Percentiles rank a stretch among this genome's conserved stretches.
Evolutionary conservation across 345 rosid genomes (phyloP).

Genomic region (Pugionium cornutum): DNA sequence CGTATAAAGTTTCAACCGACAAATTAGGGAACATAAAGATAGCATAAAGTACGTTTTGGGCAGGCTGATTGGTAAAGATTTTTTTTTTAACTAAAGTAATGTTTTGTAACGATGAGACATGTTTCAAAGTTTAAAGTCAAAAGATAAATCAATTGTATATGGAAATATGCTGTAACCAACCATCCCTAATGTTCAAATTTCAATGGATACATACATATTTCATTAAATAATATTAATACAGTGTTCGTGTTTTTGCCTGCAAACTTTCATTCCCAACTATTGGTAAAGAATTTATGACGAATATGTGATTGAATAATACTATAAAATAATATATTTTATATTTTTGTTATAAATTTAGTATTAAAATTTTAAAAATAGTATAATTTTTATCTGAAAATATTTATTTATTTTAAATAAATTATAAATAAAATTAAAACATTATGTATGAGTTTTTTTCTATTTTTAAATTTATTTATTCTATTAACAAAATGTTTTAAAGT

Average conservation of each 20-base stretch:
- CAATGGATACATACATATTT: slow-evolving; percentile 34
- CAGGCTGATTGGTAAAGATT: slow-evolving; percentile 36
- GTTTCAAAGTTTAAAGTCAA: slow-evolving; percentile 36
- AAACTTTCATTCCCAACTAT: slow-evolving; percentile 1
- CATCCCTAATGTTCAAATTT: slow-evolving; percentile 36
- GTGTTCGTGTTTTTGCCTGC: neutral
- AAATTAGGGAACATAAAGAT: slow-evolving; percentile 42
- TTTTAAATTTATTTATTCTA: too few relatives aligned
- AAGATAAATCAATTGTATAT: slow-evolving; percentile 33
- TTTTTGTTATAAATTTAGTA: too few relatives aligned
- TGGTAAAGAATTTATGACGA: neutral
- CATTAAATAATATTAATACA: slow-evolving; percentile 19
- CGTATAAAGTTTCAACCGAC: slow-evolving; percentile 33
- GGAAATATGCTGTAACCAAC: slow-evolving; percentile 39
- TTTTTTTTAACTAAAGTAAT: slow-evolving; percentile 27
- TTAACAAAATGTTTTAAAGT: too few relatives aligned
- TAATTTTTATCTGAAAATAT: too few relatives aligned
- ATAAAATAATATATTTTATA: too few relatives aligned
- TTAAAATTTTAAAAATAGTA: too few relatives aligned
- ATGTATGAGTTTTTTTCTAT: too few relatives aligned
- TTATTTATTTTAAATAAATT: too few relatives aligned
- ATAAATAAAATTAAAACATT: too few relatives aligned
- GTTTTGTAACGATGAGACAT: slow-evolving; percentile 43
- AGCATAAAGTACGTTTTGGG: slow-evolving; percentile 36
- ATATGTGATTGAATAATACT: too few relatives aligned